These are phyloP conservation scores for Euphorbia peplus DNA, from an alignment of 345 rosid genomes.

Conservation along the genomic window DNA sequence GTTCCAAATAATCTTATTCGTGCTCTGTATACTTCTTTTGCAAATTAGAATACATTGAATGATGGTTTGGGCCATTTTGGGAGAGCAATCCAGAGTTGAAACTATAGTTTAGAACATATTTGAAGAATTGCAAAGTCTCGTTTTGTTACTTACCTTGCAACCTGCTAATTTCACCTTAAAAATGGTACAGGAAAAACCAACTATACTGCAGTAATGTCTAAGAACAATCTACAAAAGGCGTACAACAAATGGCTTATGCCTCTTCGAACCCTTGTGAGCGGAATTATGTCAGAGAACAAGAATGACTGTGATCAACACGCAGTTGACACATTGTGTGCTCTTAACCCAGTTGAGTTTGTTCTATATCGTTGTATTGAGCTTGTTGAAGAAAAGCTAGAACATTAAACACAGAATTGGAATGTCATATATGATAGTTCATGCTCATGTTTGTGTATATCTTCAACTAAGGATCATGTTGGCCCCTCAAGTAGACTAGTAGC, in stretches of 20 bases:
- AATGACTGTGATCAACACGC: constrained; percentile 38
- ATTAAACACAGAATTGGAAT: neutral
- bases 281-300: constrained; percentile 43
- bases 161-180: neutral
- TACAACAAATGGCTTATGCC: constrained; percentile 83
- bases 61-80: neutral
- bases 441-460: neutral
- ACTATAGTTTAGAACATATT: no score
- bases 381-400: constrained; percentile 60
- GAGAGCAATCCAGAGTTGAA: neutral
- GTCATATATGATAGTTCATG: neutral
- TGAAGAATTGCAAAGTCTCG: neutral
- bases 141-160: neutral
- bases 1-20: neutral
- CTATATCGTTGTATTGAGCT: constrained; percentile 84
- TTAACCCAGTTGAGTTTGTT: constrained; percentile 68
- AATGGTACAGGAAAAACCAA: constrained; percentile 46
- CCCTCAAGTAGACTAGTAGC: no score
- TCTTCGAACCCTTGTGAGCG: constrained; percentile 54
- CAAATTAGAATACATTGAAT: neutral
- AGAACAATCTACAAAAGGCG: constrained; percentile 56
- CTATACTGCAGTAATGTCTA: constrained; percentile 42
- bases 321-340: constrained; percentile 32
- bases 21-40: neutral
- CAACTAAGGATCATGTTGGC: neutral